phyloP scores from a whole-genome alignment of 2,329 filamentous ascomycete genomes.

The Colletotrichum paranaense region DNA sequence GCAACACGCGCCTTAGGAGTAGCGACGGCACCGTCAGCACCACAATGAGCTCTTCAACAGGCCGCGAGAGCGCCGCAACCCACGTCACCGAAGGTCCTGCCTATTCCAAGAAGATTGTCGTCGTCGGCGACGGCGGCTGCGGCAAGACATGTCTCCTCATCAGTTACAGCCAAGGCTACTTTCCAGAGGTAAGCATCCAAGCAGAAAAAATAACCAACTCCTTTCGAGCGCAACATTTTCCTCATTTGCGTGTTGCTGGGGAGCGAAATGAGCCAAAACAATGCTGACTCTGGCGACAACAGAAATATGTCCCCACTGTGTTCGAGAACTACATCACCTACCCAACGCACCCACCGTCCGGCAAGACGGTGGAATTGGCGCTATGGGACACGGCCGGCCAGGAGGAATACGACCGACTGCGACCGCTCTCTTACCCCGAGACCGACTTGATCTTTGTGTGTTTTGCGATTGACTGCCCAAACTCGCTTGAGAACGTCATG shows the following conservation, averaged over 20 bases:
- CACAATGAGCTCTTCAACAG: conserved; percentile 79
- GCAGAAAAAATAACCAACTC: background rate
- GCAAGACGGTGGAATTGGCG: conserved; percentile 95
- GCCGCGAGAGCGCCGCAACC: conserved; percentile 82
- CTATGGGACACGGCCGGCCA: conserved; percentile 99
- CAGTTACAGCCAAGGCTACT: conserved; percentile 98
- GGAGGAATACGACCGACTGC: conserved; percentile 96
- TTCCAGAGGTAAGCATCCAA: conserved; percentile 84
- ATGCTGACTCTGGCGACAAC: conserved; percentile 31
- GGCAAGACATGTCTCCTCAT: conserved; percentile 99
- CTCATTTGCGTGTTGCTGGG: background rate
- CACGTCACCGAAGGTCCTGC: conserved; percentile 90
- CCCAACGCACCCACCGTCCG: conserved; percentile 85
- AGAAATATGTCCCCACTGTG: conserved; percentile 99
- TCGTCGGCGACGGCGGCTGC: conserved; percentile 97
- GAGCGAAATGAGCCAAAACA: conserved; percentile 18
- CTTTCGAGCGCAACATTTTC: background rate
- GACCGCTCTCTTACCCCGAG: conserved; percentile 96
- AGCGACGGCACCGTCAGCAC: conserved; percentile 94
- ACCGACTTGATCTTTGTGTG: conserved; percentile 98
- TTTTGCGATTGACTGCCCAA: conserved; percentile 98
- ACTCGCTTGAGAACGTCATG: conserved; percentile 97
- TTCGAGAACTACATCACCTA: conserved; percentile 99
- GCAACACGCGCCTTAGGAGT: conserved; percentile 70
- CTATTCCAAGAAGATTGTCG: conserved; percentile 99